phyloP scores from a whole-genome alignment of 2,329 filamentous ascomycete genomes.

The Aspergillus felis region DNA sequence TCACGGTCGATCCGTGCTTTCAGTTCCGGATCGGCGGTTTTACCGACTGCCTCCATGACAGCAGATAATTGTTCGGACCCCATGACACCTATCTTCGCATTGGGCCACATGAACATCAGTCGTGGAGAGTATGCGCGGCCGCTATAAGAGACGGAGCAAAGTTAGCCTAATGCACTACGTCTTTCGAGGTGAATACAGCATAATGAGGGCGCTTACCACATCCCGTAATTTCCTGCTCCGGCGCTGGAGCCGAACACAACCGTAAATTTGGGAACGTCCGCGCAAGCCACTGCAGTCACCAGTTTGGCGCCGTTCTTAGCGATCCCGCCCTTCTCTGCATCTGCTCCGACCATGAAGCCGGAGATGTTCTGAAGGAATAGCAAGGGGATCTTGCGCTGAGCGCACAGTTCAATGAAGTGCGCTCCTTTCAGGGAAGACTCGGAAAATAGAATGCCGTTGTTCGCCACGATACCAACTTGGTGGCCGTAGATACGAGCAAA shows the following conservation, averaged over 20 bases:
- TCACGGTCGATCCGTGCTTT: slow-evolving; percentile 83
- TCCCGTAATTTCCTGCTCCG: slow-evolving; percentile 95
- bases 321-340: slow-evolving; percentile 90
- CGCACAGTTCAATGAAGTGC: slow-evolving; percentile 94
- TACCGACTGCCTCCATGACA: slow-evolving; percentile 93
- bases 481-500: slow-evolving; percentile 89
- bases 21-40: slow-evolving; percentile 73
- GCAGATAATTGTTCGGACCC: slow-evolving; percentile 84
- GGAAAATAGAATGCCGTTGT: slow-evolving; percentile 93
- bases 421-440: slow-evolving; percentile 87
- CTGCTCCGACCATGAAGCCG: slow-evolving; percentile 95
- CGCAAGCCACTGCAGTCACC: slow-evolving; percentile 90
- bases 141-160: slow-evolving; percentile 36
- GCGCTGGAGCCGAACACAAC: slow-evolving; percentile 92
- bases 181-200: neutral
- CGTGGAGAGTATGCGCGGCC: slow-evolving; percentile 88
- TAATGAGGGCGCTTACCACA: slow-evolving; percentile 60
- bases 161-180: slow-evolving; percentile 6
- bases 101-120: slow-evolving; percentile 96
- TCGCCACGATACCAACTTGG: slow-evolving; percentile 87
- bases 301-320: slow-evolving; percentile 98
- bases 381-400: slow-evolving; percentile 82
- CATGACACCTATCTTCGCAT: slow-evolving; percentile 95
- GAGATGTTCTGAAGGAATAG: slow-evolving; percentile 96
- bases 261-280: slow-evolving; percentile 93